Base-by-base conservation (phyloP, 2,329 filamentous ascomycete species). In the Arthrinium phaeospermum region DNA sequence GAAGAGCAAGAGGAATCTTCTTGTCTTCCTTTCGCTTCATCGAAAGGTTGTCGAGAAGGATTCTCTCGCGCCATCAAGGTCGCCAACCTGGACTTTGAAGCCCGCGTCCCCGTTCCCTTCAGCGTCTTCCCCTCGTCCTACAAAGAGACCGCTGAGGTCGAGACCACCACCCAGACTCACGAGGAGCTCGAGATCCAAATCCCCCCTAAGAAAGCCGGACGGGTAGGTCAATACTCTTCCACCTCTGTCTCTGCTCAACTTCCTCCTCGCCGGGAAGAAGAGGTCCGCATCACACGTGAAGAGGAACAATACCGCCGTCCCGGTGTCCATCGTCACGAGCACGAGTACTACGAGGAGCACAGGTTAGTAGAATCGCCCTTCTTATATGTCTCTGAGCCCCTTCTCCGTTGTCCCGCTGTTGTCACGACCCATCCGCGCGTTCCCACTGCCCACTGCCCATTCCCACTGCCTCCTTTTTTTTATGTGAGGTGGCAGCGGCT, bases 51-150 rank as follows among this genome's bases (percentile, higher is more conserved):
- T 84, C 79, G 80, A 82, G 83, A 82, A 84, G 82, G 83, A 79
- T 79, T 83, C 82, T 84, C 82, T 82, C 79, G 80, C 82, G 81
- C 82, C 79, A 75, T 79, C 87, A 91, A 93, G 92, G 91, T 93
- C 93, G 94, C 88, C 94, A 98, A 94, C 90, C 95, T 98, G 95
- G 95, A 98, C 94, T 98, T 97, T 96, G 95, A 98, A 93, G 95
- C 95, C 88, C 94, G 95, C 87, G 94, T 98, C 87, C 94, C 96
- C 90, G 96, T 98, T 88, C 96, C 96, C 88, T 97, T 98, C 92
- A 98, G 95, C 94, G 93, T 98, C 93, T 98, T 98, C 92, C 96
- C 96, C 89, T 98, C 95, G 86, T 94, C 95, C 87, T 98, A 98
- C 91, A 91, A 93, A 85, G 88, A 88, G 84, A 83, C 83, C 89